Percentiles rank a stretch among this genome's conserved stretches.
Evolutionary conservation across 768 basidiomycete genomes (phyloP).

Genomic region (Hericium erinaceus): DNA sequence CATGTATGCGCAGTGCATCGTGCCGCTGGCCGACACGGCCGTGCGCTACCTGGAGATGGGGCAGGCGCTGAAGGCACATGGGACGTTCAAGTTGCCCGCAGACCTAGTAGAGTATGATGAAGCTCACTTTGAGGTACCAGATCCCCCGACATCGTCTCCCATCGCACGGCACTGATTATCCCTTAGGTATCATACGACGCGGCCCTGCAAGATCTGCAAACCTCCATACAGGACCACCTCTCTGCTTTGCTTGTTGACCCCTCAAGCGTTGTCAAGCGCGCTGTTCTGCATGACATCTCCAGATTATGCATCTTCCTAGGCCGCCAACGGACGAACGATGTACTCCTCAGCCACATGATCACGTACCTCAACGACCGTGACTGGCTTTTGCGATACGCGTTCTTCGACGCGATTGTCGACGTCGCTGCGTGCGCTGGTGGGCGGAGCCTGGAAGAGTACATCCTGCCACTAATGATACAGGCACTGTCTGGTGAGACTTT

Average conservation of each 20-base stretch:
- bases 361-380: slow-evolving; percentile 83
- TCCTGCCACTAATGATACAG: slow-evolving; percentile 93
- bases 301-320: slow-evolving; percentile 91
- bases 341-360: slow-evolving; percentile 83
- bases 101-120: slow-evolving; percentile 69
- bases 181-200: slow-evolving; percentile 83
- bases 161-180: too few species aligned
- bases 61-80: slow-evolving; percentile 81
- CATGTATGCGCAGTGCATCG: slow-evolving; percentile 78
- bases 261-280: slow-evolving; percentile 84
- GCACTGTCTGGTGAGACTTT: slow-evolving; percentile 68
- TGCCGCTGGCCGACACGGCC: slow-evolving; percentile 77
- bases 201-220: slow-evolving; percentile 77
- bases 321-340: slow-evolving; percentile 88
- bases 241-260: slow-evolving; percentile 81
- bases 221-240: slow-evolving; percentile 79
- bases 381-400: slow-evolving; percentile 84
- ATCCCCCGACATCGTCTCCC: not conserved
- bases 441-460: slow-evolving; percentile 89
- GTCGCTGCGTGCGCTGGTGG: slow-evolving; percentile 93
- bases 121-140: slow-evolving; percentile 61
- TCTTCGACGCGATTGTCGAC: slow-evolving; percentile 93
- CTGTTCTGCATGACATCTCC: slow-evolving; percentile 79
- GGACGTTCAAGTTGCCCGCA: slow-evolving; percentile 52
- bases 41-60: slow-evolving; percentile 88